These are phyloP conservation scores for Mortierella sp. DNA, from an alignment of 371 early-diverging fungal species.

Conservation along the genomic window DNA sequence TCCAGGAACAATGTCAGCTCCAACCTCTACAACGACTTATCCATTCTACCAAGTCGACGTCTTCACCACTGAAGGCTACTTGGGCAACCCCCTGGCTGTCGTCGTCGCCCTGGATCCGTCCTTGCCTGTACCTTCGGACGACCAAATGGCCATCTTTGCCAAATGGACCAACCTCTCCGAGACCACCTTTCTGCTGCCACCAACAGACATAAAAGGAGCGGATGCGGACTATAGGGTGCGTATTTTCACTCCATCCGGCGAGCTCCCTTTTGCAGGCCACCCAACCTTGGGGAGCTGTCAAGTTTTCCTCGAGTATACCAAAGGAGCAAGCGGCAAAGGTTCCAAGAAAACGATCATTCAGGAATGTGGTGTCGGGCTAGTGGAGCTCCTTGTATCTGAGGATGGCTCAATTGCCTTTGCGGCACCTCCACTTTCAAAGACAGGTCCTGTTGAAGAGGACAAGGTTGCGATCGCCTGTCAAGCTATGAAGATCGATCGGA, in stretches of 20 bases:
- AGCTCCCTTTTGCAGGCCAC: constrained; percentile 39
- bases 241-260: constrained; percentile 25
- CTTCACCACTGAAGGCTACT: constrained; percentile 30
- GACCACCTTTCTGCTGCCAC: constrained; percentile 39
- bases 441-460: constrained; percentile 27
- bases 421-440: constrained; percentile 25
- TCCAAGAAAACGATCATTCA: constrained; percentile 26
- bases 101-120: constrained; percentile 29
- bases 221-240: constrained; percentile 34
- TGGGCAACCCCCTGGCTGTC: constrained; percentile 36
- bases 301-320: constrained; percentile 21
- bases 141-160: constrained; percentile 29
- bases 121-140: constrained; percentile 22
- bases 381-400: constrained; percentile 7
- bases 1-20: background rate
- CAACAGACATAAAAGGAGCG: constrained; percentile 28
- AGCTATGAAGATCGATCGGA: constrained; percentile 27
- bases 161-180: constrained; percentile 46
- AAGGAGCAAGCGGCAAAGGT: background rate
- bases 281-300: constrained; percentile 33
- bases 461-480: constrained; percentile 12
- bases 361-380: constrained; percentile 37
- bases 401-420: constrained; percentile 23
- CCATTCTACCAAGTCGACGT: constrained; percentile 42
- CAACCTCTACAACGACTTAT: constrained; percentile 19